phyloP scores from a whole-genome alignment of 148 eudicot genomes.

The Cornus controversa region DNA sequence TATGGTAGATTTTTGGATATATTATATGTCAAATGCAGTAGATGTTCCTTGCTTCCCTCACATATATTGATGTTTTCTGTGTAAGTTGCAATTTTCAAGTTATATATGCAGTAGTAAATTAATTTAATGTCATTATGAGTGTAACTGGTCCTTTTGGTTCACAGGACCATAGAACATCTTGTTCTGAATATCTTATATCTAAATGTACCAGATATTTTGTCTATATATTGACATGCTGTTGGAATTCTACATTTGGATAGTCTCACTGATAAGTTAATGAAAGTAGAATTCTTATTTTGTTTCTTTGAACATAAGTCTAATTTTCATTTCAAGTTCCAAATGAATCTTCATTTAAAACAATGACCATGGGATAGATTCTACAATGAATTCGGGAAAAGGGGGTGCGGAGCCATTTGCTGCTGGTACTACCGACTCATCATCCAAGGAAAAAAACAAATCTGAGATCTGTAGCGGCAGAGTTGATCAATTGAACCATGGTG shows the following conservation, averaged over 20 bases:
- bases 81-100: too few species aligned
- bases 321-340: background rate
- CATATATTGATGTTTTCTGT: too few species aligned
- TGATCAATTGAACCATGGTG: too few species aligned
- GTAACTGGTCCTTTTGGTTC: too few species aligned
- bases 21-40: too few species aligned
- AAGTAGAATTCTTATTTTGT: background rate
- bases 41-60: too few species aligned
- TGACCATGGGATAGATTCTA: background rate
- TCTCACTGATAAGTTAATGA: background rate
- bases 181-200: too few species aligned
- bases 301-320: background rate
- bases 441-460: slow-evolving; percentile 14
- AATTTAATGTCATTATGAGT: too few species aligned
- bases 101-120: too few species aligned
- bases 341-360: background rate
- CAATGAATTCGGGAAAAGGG: slow-evolving; percentile 38
- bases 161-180: too few species aligned
- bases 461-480: background rate
- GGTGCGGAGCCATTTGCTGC: slow-evolving; percentile 6
- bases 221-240: background rate
- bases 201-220: too few species aligned
- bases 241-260: background rate
- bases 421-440: slow-evolving; percentile 11
- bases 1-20: too few species aligned